These are phyloP conservation scores for Kazachstania sp. DNA, from an alignment of 1,139 yeast genomes.

Conservation along the genomic window DNA sequence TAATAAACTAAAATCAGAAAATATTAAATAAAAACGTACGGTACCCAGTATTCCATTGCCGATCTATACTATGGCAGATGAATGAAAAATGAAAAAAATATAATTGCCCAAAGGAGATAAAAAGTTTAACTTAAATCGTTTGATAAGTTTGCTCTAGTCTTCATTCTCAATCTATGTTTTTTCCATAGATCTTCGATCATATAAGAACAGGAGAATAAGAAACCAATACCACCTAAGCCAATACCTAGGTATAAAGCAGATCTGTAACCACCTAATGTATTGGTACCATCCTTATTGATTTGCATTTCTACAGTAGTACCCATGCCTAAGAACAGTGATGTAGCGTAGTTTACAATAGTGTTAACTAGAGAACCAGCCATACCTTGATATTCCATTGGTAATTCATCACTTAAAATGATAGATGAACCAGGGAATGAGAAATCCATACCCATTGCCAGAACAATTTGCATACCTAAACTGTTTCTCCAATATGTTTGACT, in stretches of 20 bases:
- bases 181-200: slow-evolving; percentile 11
- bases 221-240: slow-evolving; percentile 27
- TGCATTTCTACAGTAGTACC: slow-evolving; percentile 42
- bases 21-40: not conserved
- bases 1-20: no score
- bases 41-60: not conserved
- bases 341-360: slow-evolving; percentile 49
- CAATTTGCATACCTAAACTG: slow-evolving; percentile 41
- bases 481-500: slow-evolving; percentile 41
- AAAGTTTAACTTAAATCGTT: not conserved
- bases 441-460: slow-evolving; percentile 52
- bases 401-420: slow-evolving; percentile 41
- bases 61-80: not conserved
- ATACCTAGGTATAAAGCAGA: slow-evolving; percentile 37
- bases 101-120: not conserved
- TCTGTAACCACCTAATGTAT: slow-evolving; percentile 34
- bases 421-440: slow-evolving; percentile 51
- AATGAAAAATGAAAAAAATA: not conserved
- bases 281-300: slow-evolving; percentile 26
- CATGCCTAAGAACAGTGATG: slow-evolving; percentile 44
- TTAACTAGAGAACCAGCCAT: slow-evolving; percentile 53
- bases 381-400: slow-evolving; percentile 48
- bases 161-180: slow-evolving; percentile 2
- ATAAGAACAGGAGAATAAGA: slow-evolving; percentile 11
- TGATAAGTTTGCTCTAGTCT: not conserved